Evolutionary conservation across 2,329 filamentous ascomycete genomes (phyloP), one percentile per base, ranked within the genome.

Genomic region (Claviceps sp.): DNA sequence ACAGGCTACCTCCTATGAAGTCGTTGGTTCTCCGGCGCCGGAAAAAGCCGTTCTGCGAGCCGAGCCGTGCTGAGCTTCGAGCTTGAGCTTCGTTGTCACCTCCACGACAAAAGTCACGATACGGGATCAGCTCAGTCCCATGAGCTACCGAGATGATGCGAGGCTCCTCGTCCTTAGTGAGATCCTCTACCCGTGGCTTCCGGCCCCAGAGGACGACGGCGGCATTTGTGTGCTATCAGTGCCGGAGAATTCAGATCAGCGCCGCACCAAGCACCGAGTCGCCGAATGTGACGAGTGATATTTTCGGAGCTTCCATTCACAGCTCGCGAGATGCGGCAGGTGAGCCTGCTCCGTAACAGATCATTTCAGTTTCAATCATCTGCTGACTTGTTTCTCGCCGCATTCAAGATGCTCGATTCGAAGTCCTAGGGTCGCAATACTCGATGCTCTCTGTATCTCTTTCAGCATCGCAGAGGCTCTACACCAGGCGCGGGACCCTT

Each of bases 391-490:
- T 34, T 34, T 11, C 3, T 34, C 30, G n/a, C 40, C 60, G 43
- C 6, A 26, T 26, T n/a, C 16, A 24, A 96, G 93, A 97, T 78
- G 93, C 93, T 51, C 83, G 84, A 53, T 98, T 98, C 68, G 89
- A 97, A 69, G 89, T 97, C 47, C 74, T 98, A 57, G 93, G 93
- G 56, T 81, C 87, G 24, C 89, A 91, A 1, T 93, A 93, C 69
- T 97, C 93, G 52, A 81, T 98, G 57, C 83, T 98, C 60, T 96
- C 91, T 22, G 90, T 95, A 58, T 88, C 85, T 7, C 79, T 98
- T 50, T 94, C 93, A 38, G 87, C 93, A 43, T 97, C 91, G 36
- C 91, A 97, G 68, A 85, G 87, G 61, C 81, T 98, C 48, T 96
- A 93, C 69, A 96, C 93, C 22, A 81, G 91, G 60, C 82, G 89